Percentiles rank a stretch among this genome's conserved stretches.
phyloP scores from a whole-genome alignment of 768 basidiomycete genomes.

The Mycena kentingensis region DNA sequence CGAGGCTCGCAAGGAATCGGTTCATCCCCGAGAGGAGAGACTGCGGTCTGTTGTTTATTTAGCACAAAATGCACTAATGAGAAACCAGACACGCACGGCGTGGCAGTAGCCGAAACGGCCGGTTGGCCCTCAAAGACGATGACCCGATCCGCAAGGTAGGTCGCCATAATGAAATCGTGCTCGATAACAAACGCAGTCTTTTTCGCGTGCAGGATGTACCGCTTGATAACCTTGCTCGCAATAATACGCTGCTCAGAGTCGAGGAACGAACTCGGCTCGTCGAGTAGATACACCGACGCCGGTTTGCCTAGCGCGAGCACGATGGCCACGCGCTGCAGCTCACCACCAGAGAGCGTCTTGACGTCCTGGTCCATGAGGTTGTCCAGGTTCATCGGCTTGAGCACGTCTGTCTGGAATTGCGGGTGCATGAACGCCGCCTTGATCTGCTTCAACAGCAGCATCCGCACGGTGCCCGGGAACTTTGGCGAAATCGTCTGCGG shows the following conservation, averaged over 20 bases:
- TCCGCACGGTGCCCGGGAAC: constrained; percentile 95
- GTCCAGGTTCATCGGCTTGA: constrained; percentile 97
- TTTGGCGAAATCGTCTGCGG: constrained; percentile 98
- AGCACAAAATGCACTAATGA: background rate
- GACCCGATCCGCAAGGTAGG: constrained; percentile 97
- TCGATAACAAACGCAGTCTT: constrained; percentile 99
- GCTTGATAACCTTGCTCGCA: constrained; percentile 96
- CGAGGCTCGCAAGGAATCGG: constrained; percentile 90
- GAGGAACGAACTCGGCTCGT: constrained; percentile 94
- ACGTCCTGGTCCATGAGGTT: constrained; percentile 97
- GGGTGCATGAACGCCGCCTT: constrained; percentile 97
- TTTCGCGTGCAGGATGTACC: constrained; percentile 91
- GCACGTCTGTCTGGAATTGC: constrained; percentile 98
- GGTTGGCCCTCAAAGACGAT: constrained; percentile 91
- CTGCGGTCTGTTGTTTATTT: constrained; percentile 65
- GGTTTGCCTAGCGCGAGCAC: constrained; percentile 87
- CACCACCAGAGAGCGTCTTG: constrained; percentile 97
- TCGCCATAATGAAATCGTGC: constrained; percentile 99
- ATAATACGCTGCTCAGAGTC: constrained; percentile 99
- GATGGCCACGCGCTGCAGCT: constrained; percentile 96
- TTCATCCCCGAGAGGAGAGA: constrained; percentile 97
- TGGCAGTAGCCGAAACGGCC: constrained; percentile 85
- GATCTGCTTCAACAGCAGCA: constrained; percentile 92
- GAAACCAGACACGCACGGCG: constrained; percentile 60
- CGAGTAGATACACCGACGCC: constrained; percentile 89